Evolutionary conservation across 208 protist species (phyloP).

Genomic region (Strigomonas galati): DNA sequence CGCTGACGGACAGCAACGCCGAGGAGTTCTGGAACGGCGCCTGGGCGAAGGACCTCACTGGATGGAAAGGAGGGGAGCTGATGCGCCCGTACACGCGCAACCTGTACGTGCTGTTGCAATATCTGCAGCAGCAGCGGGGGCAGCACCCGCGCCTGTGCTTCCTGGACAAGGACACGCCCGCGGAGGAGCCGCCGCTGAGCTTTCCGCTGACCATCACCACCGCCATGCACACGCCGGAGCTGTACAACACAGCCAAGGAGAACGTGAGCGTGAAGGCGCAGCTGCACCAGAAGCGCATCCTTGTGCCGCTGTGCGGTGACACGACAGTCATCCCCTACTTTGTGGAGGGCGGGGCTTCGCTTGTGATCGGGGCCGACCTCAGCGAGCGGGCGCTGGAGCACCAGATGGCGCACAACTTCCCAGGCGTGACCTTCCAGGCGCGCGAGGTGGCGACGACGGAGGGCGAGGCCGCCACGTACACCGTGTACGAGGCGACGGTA

Average conservation of each 20-base stretch:
- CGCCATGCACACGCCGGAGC: constrained; percentile 2
- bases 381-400: constrained; percentile 23
- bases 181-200: not conserved
- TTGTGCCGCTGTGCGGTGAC: constrained; percentile 61
- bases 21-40: constrained; percentile 43
- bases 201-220: not conserved
- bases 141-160: no score
- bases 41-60: constrained; percentile 34
- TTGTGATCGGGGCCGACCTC: constrained; percentile 42
- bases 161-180: not conserved
- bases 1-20: constrained; percentile 17
- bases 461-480: not conserved
- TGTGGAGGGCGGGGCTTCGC: constrained; percentile 25
- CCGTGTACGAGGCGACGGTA: constrained; percentile 26
- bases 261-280: constrained; percentile 30
- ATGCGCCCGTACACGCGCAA: constrained; percentile 39
- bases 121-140: not conserved
- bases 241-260: constrained; percentile 22
- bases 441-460: constrained; percentile 5
- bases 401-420: constrained; percentile 36
- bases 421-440: constrained; percentile 22
- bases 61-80: constrained; percentile 34
- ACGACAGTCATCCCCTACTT: constrained; percentile 45
- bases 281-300: constrained; percentile 34
- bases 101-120: constrained; percentile 24